Conservation (phyloP, 2,329 filamentous ascomycete genomes). For the Cladosporium sp. region DNA sequence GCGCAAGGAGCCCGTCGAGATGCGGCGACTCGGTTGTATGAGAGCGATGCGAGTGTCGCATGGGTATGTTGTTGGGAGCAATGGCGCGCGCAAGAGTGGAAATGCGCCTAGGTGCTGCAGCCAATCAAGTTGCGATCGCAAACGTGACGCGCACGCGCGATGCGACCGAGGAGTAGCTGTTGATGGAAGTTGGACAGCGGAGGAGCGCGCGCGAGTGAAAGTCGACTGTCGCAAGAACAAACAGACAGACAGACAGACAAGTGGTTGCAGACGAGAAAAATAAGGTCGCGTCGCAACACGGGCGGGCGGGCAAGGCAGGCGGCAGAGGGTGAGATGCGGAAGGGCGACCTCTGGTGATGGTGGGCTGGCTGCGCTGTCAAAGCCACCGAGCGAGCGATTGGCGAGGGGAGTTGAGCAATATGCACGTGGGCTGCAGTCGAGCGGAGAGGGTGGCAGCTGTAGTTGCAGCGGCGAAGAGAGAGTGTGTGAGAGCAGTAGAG, state of each 20-base stretch:
- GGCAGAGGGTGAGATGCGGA: slow-evolving; percentile 11
- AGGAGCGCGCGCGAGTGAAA: too few relatives aligned
- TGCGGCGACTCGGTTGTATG: background rate
- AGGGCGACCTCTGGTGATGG: slow-evolving; percentile 6
- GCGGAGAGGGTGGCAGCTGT: background rate
- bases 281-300: slow-evolving; percentile 4
- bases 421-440: slow-evolving; percentile 3
- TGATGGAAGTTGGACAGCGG: too few relatives aligned
- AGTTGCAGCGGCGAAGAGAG: background rate
- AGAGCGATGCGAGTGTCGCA: background rate
- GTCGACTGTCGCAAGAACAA: background rate
- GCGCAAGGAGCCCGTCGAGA: background rate
- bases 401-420: background rate
- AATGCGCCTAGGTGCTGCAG: slow-evolving; percentile 3
- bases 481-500: background rate
- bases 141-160: slow-evolving; percentile 8
- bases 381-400: slow-evolving; percentile 10
- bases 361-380: slow-evolving; percentile 12
- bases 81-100: background rate
- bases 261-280: background rate
- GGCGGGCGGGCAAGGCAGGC: slow-evolving; percentile 2
- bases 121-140: slow-evolving; percentile 12
- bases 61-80: background rate
- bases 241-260: too few relatives aligned
- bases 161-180: background rate